Conservation (phyloP, 495 filamentous ascomycete species). For the Penicillium turbatum region DNA sequence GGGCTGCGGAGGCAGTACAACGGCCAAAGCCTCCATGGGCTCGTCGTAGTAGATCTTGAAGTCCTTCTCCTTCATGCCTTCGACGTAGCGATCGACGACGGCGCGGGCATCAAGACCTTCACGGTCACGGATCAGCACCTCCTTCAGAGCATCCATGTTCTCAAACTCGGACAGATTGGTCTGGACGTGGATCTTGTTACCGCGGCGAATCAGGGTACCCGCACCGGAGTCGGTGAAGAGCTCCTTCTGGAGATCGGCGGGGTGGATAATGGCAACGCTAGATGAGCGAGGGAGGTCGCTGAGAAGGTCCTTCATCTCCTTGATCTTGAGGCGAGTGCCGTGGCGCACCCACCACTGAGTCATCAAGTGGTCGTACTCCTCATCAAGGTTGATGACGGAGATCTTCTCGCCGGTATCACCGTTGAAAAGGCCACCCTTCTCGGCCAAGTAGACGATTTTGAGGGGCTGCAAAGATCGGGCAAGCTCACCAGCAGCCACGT, state of each 20-base stretch:
- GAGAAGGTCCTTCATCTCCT: constrained; percentile 93
- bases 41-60: constrained; percentile 97
- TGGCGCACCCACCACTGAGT: constrained; percentile 93
- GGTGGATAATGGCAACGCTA: constrained; percentile 96
- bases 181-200: constrained; percentile 81
- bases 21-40: constrained; percentile 92
- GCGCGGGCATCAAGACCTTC: constrained; percentile 78
- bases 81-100: constrained; percentile 82
- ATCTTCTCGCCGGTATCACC: constrained; percentile 93
- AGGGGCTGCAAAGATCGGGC: constrained; percentile 85
- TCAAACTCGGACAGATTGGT: constrained; percentile 73
- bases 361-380: constrained; percentile 96
- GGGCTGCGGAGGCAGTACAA: constrained; percentile 70
- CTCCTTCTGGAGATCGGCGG: constrained; percentile 90
- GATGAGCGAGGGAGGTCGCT: constrained; percentile 83
- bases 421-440: constrained; percentile 96
- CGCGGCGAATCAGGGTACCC: constrained; percentile 88
- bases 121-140: constrained; percentile 78
- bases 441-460: constrained; percentile 97
- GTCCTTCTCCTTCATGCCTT: constrained; percentile 65
- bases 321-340: constrained; percentile 95
- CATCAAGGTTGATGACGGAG: constrained; percentile 94
- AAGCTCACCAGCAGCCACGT: constrained; percentile 91
- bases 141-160: constrained; percentile 71
- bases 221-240: constrained; percentile 95